These are phyloP conservation scores for Diaporthe caulivora DNA, from an alignment of 2,329 filamentous ascomycete genomes.

Conservation along the genomic window DNA sequence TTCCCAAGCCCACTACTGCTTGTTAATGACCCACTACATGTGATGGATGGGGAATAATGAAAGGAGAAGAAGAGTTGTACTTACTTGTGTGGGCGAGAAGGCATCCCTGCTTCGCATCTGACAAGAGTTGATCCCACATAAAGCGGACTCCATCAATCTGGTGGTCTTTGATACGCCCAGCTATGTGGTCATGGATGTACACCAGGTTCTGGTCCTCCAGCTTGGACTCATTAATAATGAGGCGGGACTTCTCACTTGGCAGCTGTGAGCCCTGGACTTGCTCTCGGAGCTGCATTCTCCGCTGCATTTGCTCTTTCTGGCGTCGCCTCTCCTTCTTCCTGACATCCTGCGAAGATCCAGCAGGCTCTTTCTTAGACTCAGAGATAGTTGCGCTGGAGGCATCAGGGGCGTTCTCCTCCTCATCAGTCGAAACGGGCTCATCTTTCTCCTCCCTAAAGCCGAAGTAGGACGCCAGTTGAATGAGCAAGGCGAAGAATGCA, in stretches of 20 bases:
- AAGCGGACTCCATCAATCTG: constrained; percentile 87
- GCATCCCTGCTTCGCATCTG: constrained; percentile 77
- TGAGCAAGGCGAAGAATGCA: constrained; percentile 30
- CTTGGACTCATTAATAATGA: constrained; percentile 78
- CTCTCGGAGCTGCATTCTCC: constrained; percentile 60
- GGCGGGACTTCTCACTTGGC: constrained; percentile 58
- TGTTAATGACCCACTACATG: no score
- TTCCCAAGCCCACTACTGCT: constrained; percentile 79
- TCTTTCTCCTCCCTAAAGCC: neutral
- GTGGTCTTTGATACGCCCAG: constrained; percentile 77
- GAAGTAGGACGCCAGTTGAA: constrained; percentile 25
- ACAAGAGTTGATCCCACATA: constrained; percentile 87
- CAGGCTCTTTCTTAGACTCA: constrained; percentile 56
- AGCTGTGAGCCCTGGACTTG: constrained; percentile 58
- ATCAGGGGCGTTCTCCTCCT: constrained; percentile 11
- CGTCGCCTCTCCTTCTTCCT: constrained; percentile 69
- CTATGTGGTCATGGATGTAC: constrained; percentile 75
- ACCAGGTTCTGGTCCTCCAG: constrained; percentile 70
- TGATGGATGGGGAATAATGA: no score
- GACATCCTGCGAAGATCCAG: constrained; percentile 61
- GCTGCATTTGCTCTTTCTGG: constrained; percentile 65
- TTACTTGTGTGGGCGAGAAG: constrained; percentile 82
- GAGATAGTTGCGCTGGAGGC: constrained; percentile 50
- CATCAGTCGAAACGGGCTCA: neutral
- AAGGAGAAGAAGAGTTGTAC: no score